Conservation (phyloP, 805 yeast species). For the Candida multigemmis region DNA sequence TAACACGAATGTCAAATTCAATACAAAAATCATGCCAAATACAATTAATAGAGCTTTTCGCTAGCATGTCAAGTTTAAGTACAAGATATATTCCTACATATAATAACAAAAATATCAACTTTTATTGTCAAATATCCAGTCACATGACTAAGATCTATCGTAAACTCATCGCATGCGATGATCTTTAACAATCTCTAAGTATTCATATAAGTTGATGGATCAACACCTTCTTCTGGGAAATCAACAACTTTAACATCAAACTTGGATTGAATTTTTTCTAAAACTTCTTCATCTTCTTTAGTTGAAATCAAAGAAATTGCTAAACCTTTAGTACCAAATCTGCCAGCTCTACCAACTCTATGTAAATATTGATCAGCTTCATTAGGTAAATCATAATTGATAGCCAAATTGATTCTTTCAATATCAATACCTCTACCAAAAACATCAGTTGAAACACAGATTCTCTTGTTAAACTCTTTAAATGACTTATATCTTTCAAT, state of each 20-base stretch:
- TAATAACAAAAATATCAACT: too few relatives aligned
- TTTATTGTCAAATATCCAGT: too few relatives aligned
- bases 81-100: too few relatives aligned
- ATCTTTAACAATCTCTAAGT: too few relatives aligned
- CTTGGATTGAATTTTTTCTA: conserved; percentile 90
- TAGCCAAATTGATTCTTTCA: conserved; percentile 96
- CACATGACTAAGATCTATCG: too few relatives aligned
- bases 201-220: conserved; percentile 96
- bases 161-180: too few relatives aligned
- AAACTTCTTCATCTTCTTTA: conserved; percentile 81
- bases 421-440: conserved; percentile 99
- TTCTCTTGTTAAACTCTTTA: conserved; percentile 97
- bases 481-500: conserved; percentile 92
- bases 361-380: conserved; percentile 98
- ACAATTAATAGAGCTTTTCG: too few relatives aligned
- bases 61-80: too few relatives aligned
- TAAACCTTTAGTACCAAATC: conserved; percentile 98
- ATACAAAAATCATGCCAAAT: too few relatives aligned
- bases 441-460: conserved; percentile 96
- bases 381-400: conserved; percentile 91
- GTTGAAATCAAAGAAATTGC: conserved; percentile 85
- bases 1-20: too few relatives aligned
- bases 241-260: conserved; percentile 92
- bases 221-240: conserved; percentile 97
- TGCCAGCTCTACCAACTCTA: conserved; percentile 99